A percentile compares a stretch with the other conserved stretches of the same genome.
phyloP scores from a whole-genome alignment of 1,284 basidiomycete species.

The Cystobasidium slooffiae region DNA sequence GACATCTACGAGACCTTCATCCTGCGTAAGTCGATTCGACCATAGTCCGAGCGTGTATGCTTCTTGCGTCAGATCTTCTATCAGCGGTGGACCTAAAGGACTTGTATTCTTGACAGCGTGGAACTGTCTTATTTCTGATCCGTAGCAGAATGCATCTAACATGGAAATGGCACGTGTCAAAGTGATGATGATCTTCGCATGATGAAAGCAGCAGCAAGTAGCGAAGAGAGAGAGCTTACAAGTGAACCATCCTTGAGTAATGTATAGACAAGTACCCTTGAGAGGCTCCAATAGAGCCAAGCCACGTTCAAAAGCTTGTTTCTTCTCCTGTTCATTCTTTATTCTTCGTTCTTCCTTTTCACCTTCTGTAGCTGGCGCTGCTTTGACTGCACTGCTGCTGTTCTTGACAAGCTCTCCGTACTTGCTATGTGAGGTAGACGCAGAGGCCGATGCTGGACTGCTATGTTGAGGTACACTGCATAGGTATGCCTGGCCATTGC shows the following conservation, averaged over 20 bases:
- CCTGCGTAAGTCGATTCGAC: slow-evolving; percentile 44
- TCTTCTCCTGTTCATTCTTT: slow-evolving; percentile 41
- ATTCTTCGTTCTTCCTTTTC: slow-evolving; percentile 1
- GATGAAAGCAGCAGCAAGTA: slow-evolving; percentile 57
- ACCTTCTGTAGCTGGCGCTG: slow-evolving; percentile 27
- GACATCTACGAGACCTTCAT: slow-evolving; percentile 33
- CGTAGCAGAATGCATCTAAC: slow-evolving; percentile 46
- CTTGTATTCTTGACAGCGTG: slow-evolving; percentile 51
- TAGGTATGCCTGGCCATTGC: slow-evolving; percentile 50
- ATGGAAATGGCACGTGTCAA: neutral
- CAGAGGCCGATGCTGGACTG: neutral
- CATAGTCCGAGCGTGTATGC: slow-evolving; percentile 52
- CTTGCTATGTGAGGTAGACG: neutral
- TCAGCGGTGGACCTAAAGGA: slow-evolving; percentile 41
- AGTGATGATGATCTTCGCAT: neutral
- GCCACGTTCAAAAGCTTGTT: slow-evolving; percentile 48
- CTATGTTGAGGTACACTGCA: slow-evolving; percentile 48
- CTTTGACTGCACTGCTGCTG: neutral
- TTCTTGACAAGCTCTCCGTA: neutral
- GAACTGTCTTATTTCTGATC: slow-evolving; percentile 54
- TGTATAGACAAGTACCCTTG: slow-evolving; percentile 59
- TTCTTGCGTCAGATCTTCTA: slow-evolving; percentile 52
- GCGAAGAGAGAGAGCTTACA: slow-evolving; percentile 71
- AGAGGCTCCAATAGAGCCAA: slow-evolving; percentile 57
- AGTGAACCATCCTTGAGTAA: slow-evolving; percentile 77